These are phyloP conservation scores for Yarrowia phangngaensis DNA, from an alignment of 805 yeast genomes.

Conservation along the genomic window DNA sequence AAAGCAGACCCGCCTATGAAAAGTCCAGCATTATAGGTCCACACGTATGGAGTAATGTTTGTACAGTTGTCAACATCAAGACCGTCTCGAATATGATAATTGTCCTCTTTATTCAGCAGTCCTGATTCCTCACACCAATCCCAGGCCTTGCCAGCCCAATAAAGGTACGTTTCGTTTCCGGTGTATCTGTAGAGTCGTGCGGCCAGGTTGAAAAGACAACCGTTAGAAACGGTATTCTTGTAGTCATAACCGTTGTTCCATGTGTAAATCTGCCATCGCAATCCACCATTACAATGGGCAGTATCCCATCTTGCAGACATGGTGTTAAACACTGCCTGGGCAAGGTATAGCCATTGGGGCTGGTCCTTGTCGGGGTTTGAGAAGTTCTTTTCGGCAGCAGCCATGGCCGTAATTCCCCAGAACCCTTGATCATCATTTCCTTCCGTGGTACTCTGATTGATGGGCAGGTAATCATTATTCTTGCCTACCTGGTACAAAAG, in stretches of 20 bases:
- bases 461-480: conserved; percentile 68
- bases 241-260: conserved; percentile 87
- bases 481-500: conserved; percentile 62
- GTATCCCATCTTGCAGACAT: conserved; percentile 79
- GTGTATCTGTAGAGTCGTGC: conserved; percentile 83
- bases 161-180: conserved; percentile 62
- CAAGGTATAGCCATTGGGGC: conserved; percentile 71
- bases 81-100: conserved; percentile 61
- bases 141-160: conserved; percentile 66
- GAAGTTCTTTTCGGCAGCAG: conserved; percentile 80
- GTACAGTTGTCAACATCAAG: conserved; percentile 54
- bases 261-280: conserved; percentile 87
- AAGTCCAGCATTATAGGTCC: conserved; percentile 75
- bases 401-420: conserved; percentile 86
- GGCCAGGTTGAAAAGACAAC: conserved; percentile 72
- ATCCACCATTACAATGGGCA: conserved; percentile 63
- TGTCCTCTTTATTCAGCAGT: conserved; percentile 44
- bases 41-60: conserved; percentile 50
- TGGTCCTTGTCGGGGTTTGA: conserved; percentile 58
- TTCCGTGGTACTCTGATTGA: conserved; percentile 77
- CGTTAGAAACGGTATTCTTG: conserved; percentile 82
- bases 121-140: conserved; percentile 59
- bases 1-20: conserved; percentile 66
- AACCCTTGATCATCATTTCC: conserved; percentile 94
- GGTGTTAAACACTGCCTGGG: conserved; percentile 83